Conservation (phyloP, 192 early-diverging fungal genomes). For the Polychytrium aggregatum region DNA sequence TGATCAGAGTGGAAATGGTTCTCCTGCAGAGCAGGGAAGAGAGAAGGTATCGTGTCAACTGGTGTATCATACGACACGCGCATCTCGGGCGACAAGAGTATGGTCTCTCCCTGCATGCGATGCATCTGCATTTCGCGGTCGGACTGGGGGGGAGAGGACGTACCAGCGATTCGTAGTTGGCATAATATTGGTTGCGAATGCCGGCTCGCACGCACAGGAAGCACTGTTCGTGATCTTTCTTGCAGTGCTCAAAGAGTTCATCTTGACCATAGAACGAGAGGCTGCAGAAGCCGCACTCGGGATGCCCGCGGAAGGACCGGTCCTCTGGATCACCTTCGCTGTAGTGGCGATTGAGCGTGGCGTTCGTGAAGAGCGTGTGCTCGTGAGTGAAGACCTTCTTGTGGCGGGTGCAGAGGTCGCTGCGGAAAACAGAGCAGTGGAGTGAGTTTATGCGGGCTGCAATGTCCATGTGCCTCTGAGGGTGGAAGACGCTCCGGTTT, state of each 20-base stretch:
- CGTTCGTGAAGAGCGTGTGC: slow-evolving; percentile 68
- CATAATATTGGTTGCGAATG: slow-evolving; percentile 74
- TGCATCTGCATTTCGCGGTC: no score
- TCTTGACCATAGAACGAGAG: slow-evolving; percentile 78
- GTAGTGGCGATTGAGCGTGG: slow-evolving; percentile 68
- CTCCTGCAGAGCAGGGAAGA: slow-evolving; percentile 22
- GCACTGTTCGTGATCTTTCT: slow-evolving; percentile 88
- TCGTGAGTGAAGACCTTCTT: slow-evolving; percentile 94
- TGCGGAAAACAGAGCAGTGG: slow-evolving; percentile 14
- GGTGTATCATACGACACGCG: no score
- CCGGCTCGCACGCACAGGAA: slow-evolving; percentile 70
- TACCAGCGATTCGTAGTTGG: slow-evolving; percentile 71
- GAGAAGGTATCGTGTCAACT: no score
- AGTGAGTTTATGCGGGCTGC: background rate
- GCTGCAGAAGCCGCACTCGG: slow-evolving; percentile 81
- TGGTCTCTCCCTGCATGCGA: no score
- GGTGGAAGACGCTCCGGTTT: background rate
- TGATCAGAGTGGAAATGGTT: slow-evolving; percentile 76
- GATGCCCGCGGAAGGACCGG: slow-evolving; percentile 63
- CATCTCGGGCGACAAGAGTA: no score
- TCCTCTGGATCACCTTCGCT: slow-evolving; percentile 51
- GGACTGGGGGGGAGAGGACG: no score
- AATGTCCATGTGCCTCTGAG: background rate
- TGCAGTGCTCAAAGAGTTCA: slow-evolving; percentile 91
- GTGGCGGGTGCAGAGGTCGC: slow-evolving; percentile 77